Base-by-base conservation (phyloP, 2,329 filamentous ascomycete genomes). In the Ascosphaera pollenicola region DNA sequence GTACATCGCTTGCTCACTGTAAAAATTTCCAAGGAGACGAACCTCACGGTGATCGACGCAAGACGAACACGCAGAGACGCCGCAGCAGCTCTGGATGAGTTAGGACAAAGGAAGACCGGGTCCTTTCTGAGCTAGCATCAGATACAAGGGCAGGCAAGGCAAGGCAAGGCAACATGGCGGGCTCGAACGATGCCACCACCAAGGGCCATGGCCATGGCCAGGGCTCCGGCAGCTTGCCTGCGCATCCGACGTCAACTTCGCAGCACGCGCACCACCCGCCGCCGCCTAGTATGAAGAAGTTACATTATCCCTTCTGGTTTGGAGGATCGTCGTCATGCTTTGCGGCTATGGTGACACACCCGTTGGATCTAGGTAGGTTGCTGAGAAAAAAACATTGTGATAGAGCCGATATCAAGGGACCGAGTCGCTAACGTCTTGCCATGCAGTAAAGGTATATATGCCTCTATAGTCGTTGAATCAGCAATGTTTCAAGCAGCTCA, bases 321-420 rank as follows among this genome's bases (percentile, higher is more conserved):
- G 89, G 89, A 46, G 89, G 89, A 41, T 93, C 82, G 55, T 84
- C 87, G 38, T 89, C 81, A 53, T 91, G 82, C 55, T 77, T 89
- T 65, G 87, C 87, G 30, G 85, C 87, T 35, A 77, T 75, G 48
- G 80, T 93, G 37, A 95, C 87, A 21, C 87, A 95, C 66, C 87
- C 87, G 38, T 65, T 95, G 53, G 85, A 94, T 69, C 67, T 94
- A 46, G 73, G 83, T 91, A 69, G 58, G 77, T 64, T 43, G 8
- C 18, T 24, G n/a, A n/a, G n/a, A n/a, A n/a, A n/a, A n/a, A n/a
- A n/a, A n/a, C n/a, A n/a, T n/a, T n/a, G n/a, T n/a, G n/a, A n/a
- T n/a, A n/a, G n/a, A n/a, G n/a, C n/a, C n/a, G n/a, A n/a, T n/a
- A n/a, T n/a, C n/a, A n/a, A n/a, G n/a, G n/a, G n/a, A n/a, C n/a